Evolutionary conservation across 1,139 yeast species (phyloP).

Genomic region (Sporopachydermia cereana): DNA sequence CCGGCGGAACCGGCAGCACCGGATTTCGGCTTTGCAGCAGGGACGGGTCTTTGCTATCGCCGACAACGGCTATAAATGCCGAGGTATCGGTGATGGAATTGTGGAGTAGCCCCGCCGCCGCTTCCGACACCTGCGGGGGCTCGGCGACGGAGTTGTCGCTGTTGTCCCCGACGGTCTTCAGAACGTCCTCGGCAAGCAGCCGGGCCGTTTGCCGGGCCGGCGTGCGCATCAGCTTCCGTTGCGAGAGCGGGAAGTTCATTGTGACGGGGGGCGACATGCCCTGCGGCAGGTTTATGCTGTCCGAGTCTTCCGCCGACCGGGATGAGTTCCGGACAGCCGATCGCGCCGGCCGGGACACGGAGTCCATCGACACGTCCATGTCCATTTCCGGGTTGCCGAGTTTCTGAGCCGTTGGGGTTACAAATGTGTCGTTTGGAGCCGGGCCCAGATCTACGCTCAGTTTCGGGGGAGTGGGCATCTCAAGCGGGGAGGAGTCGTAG

Average conservation of each 20-base stretch:
- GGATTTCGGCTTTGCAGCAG: neutral
- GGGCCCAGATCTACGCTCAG: constrained; percentile 9
- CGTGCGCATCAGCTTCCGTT: constrained; percentile 14
- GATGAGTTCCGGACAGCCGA: too few relatives aligned
- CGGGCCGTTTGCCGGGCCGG: constrained; percentile 16
- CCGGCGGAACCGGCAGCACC: too few relatives aligned
- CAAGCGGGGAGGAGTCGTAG: too few relatives aligned
- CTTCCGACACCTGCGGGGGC: neutral
- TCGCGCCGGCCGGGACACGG: constrained; percentile 12
- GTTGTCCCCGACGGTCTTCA: neutral
- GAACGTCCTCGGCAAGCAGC: neutral
- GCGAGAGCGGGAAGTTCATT: constrained; percentile 15
- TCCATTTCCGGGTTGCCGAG: constrained; percentile 7
- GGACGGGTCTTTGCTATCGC: neutral
- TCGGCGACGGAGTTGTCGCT: neutral
- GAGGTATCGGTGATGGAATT: neutral
- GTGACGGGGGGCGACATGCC: constrained; percentile 21
- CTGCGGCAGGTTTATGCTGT: constrained; percentile 15
- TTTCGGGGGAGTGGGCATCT: constrained; percentile 4
- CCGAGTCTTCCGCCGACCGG: too few relatives aligned
- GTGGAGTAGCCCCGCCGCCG: neutral
- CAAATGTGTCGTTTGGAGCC: constrained; percentile 9
- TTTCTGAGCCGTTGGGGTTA: constrained; percentile 4
- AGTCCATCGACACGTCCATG: constrained; percentile 5
- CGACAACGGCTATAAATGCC: neutral